phyloP scores from a whole-genome alignment of 1,284 basidiomycete species.

The Ustilago nuda region DNA sequence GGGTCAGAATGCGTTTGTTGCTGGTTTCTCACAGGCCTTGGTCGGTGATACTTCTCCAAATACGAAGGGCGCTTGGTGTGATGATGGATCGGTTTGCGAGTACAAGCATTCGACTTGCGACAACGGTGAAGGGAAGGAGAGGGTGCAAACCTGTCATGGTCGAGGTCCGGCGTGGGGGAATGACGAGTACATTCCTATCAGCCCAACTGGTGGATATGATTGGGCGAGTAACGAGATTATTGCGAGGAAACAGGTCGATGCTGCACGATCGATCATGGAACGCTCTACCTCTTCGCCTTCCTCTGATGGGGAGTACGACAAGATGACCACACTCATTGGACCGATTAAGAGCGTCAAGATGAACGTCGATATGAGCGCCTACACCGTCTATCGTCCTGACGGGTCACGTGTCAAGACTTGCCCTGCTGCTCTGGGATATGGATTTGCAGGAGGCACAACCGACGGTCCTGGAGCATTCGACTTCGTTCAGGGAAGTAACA shows the following conservation, averaged over 20 bases:
- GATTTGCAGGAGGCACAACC: constrained; percentile 77
- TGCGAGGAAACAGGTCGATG: constrained; percentile 55
- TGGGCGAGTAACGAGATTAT: constrained; percentile 61
- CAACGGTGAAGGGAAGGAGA: constrained; percentile 45
- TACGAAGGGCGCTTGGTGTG: constrained; percentile 58
- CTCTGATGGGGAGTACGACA: constrained; percentile 21
- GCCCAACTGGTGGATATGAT: constrained; percentile 59
- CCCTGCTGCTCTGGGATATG: constrained; percentile 77
- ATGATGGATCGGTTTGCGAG: constrained; percentile 59
- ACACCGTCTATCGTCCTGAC: constrained; percentile 77
- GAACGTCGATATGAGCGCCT: constrained; percentile 76
- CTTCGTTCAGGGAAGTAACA: constrained; percentile 81
- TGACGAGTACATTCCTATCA: constrained; percentile 32
- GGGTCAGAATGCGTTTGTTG: constrained; percentile 53
- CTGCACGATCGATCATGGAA: constrained; percentile 47
- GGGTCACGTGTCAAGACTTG: constrained; percentile 79
- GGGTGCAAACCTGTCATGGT: constrained; percentile 58
- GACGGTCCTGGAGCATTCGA: constrained; percentile 83
- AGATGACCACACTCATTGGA: constrained; percentile 29
- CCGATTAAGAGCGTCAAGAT: constrained; percentile 57
- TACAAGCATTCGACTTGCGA: constrained; percentile 57
- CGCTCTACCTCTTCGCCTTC: constrained; percentile 10
- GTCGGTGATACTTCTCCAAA: constrained; percentile 64
- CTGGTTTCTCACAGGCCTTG: constrained; percentile 58
- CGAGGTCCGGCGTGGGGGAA: constrained; percentile 56